Conservation (phyloP, 1,284 basidiomycete species). For the Meira miltonrushii region DNA sequence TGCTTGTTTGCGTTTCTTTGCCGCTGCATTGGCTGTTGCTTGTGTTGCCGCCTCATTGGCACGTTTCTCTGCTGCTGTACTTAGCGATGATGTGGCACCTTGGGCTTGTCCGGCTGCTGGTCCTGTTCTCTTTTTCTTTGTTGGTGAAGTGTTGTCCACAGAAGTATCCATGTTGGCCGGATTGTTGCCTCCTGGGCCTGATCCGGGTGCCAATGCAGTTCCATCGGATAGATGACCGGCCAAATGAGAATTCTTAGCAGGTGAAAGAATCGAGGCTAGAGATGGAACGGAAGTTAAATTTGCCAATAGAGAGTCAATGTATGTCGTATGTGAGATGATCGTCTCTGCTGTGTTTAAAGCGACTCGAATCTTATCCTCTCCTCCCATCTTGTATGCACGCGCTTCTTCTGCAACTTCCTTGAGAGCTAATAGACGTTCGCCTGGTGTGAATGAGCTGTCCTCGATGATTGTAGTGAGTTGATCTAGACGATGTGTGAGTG, state of each 20-base stretch:
- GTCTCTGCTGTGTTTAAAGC: conserved; percentile 89
- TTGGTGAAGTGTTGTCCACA: conserved; percentile 2
- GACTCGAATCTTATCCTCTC: conserved; percentile 97
- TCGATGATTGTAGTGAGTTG: conserved; percentile 53
- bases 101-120: background rate
- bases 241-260: conserved; percentile 12
- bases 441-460: conserved; percentile 63
- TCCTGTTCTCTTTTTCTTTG: background rate
- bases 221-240: conserved; percentile 16
- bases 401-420: conserved; percentile 92
- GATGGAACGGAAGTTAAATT: conserved; percentile 37
- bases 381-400: conserved; percentile 81
- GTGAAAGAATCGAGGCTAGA: conserved; percentile 30
- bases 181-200: conserved; percentile 8
- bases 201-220: conserved; percentile 12
- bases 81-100: background rate
- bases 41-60: background rate
- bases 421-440: conserved; percentile 77
- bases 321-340: conserved; percentile 50
- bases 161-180: conserved; percentile 11
- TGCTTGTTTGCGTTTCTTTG: conserved; percentile 12
- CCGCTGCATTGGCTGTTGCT: background rate
- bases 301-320: conserved; percentile 43
- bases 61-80: conserved; percentile 6
- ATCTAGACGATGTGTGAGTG: conserved; percentile 42